A percentile compares a stretch with the other conserved stretches of the same genome.
Evolutionary conservation across 352 stramenopile species (phyloP).

Genomic region (Pilasporangium apinafurcum): DNA sequence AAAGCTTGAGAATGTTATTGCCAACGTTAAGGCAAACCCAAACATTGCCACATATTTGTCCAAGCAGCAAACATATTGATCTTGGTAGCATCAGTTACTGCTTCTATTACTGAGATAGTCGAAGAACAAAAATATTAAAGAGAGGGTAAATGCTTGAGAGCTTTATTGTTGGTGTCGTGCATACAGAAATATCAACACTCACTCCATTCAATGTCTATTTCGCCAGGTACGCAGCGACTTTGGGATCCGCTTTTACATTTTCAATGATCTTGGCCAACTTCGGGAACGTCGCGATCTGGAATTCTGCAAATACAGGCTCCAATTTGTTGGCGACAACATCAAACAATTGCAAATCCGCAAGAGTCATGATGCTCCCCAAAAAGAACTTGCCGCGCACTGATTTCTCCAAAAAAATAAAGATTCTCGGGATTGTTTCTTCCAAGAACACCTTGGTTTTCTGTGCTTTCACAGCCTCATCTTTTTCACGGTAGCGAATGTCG

Average conservation of each 20-base stretch:
- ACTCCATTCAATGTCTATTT: too few relatives aligned
- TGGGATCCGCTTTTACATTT: constrained; percentile 25
- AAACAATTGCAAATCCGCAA: constrained; percentile 53
- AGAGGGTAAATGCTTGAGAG: too few relatives aligned
- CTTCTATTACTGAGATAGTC: too few relatives aligned
- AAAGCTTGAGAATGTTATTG: constrained; percentile 26
- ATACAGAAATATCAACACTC: too few relatives aligned
- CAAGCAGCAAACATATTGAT: constrained; percentile 16
- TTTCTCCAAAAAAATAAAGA: constrained; percentile 11
- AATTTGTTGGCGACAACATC: constrained; percentile 43
- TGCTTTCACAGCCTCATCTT: constrained; percentile 14
- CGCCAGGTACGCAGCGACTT: constrained; percentile 36
- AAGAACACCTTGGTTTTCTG: constrained; percentile 19
- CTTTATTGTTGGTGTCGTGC: too few relatives aligned
- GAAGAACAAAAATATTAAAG: too few relatives aligned
- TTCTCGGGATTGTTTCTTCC: constrained; percentile 12
- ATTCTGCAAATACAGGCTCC: neutral
- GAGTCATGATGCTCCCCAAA: too few relatives aligned
- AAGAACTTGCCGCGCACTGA: constrained; percentile 40
- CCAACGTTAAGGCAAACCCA: constrained; percentile 20
- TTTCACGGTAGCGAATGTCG: neutral
- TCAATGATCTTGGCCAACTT: constrained; percentile 35
- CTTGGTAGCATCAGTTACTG: too few relatives aligned
- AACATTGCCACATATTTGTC: constrained; percentile 23
- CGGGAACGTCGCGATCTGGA: constrained; percentile 25